Evolutionary conservation across 345 rosid genomes (phyloP).

Genomic region (Euphorbia peplus): DNA sequence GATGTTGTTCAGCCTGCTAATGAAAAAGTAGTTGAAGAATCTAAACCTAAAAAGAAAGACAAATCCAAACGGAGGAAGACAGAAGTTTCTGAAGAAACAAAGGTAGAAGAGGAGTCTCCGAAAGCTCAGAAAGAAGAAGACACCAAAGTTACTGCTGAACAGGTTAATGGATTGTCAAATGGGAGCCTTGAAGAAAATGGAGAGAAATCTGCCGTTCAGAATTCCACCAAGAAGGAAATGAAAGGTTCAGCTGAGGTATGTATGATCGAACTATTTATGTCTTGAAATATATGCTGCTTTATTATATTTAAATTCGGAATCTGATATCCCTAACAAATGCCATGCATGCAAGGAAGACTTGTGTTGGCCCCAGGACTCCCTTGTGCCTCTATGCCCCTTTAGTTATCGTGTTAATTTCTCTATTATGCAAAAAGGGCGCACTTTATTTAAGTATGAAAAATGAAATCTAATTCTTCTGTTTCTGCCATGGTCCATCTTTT

Average conservation of each 20-base stretch:
- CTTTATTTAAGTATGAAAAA: not conserved
- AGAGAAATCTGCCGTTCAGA: constrained; percentile 36
- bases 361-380: too few species aligned
- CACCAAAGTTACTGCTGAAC: constrained; percentile 23
- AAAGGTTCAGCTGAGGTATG: constrained; percentile 65
- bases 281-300: not conserved
- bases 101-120: not conserved
- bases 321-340: not conserved
- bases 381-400: not conserved
- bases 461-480: not conserved
- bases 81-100: constrained; percentile 32
- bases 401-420: too few species aligned
- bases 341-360: too few species aligned
- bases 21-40: constrained; percentile 39
- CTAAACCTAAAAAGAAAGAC: constrained; percentile 42
- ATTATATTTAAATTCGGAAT: not conserved
- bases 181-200: constrained; percentile 35
- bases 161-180: constrained; percentile 30
- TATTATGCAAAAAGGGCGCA: too few species aligned
- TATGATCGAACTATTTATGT: not conserved
- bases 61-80: constrained; percentile 46
- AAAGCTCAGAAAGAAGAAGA: constrained; percentile 12
- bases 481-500: not conserved
- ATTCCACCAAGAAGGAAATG: constrained; percentile 35
- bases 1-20: constrained; percentile 26